Evolutionary conservation across 1,139 yeast genomes (phyloP).

Genomic region (Geotrichum histeridarum): DNA sequence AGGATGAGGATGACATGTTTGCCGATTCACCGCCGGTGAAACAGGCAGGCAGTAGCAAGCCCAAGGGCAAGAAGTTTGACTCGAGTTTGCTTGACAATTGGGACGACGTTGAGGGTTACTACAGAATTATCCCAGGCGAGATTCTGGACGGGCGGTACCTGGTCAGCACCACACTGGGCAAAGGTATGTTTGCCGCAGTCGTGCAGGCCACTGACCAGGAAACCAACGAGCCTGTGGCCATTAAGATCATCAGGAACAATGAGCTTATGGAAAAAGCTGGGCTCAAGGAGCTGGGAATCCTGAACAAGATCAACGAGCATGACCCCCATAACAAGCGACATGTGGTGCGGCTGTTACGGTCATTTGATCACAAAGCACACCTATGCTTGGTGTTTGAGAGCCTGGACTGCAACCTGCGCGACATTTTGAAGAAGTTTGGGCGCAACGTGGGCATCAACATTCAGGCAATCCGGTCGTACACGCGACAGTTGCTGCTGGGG

Average conservation of each 20-base stretch:
- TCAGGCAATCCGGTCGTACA: constrained; percentile 75
- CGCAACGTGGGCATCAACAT: constrained; percentile 58
- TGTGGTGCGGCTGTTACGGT: constrained; percentile 68
- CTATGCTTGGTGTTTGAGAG: constrained; percentile 83
- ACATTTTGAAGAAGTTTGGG: constrained; percentile 72
- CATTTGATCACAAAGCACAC: constrained; percentile 80
- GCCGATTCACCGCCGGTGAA: constrained; percentile 20
- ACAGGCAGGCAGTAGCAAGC: no score
- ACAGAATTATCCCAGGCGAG: constrained; percentile 64
- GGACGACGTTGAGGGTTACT: constrained; percentile 78
- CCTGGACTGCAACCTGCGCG: constrained; percentile 71
- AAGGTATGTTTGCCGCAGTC: constrained; percentile 53
- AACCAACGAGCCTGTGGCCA: constrained; percentile 56
- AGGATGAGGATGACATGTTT: constrained; percentile 26
- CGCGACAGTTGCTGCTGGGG: constrained; percentile 72
- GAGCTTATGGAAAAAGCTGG: constrained; percentile 54
- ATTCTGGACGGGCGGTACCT: constrained; percentile 58
- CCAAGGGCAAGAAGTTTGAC: constrained; percentile 25
- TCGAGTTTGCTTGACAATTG: constrained; percentile 34
- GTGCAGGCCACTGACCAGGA: constrained; percentile 33
- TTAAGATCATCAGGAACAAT: constrained; percentile 59
- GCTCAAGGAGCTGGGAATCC: constrained; percentile 68
- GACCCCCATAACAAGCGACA: constrained; percentile 61
- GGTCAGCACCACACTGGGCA: constrained; percentile 89
- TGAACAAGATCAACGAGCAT: constrained; percentile 64